Percentiles rank a stretch among this genome's conserved stretches.
These are phyloP conservation scores for Neurospora sp. DNA, from an alignment of 495 filamentous ascomycete genomes.

Conservation along the genomic window DNA sequence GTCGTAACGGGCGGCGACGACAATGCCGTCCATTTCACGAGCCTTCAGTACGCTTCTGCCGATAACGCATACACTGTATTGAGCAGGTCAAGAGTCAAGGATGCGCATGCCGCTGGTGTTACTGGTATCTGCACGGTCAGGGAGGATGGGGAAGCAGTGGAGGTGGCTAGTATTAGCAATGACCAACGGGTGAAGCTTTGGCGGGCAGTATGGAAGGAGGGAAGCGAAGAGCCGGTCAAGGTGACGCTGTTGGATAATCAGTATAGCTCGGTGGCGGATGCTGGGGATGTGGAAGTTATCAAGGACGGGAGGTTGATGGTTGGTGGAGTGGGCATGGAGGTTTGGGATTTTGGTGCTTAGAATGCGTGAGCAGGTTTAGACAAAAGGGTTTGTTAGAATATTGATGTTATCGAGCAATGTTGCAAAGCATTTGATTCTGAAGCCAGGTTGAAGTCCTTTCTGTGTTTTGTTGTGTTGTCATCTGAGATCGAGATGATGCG, in stretches of 20 bases:
- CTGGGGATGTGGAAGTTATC: slow-evolving; percentile 21
- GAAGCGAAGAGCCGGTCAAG: slow-evolving; percentile 5
- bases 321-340: slow-evolving; percentile 16
- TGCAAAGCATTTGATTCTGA: neutral
- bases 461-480: neutral
- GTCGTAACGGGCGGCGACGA: slow-evolving; percentile 77
- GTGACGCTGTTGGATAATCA: slow-evolving; percentile 39
- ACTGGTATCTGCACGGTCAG: slow-evolving; percentile 50
- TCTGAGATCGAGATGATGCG: neutral
- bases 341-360: slow-evolving; percentile 9
- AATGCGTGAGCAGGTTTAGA: neutral
- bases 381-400: neutral
- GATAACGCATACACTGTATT: slow-evolving; percentile 8
- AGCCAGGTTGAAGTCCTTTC: neutral
- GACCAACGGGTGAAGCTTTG: slow-evolving; percentile 78
- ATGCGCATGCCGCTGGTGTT: slow-evolving; percentile 73
- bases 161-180: slow-evolving; percentile 55
- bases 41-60: slow-evolving; percentile 19
- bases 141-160: slow-evolving; percentile 2
- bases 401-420: neutral
- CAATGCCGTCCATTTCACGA: slow-evolving; percentile 56
- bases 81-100: slow-evolving; percentile 46
- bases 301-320: slow-evolving; percentile 16
- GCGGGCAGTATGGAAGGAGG: slow-evolving; percentile 27
- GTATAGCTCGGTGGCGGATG: slow-evolving; percentile 58